A percentile compares a stretch with the other conserved stretches of the same genome.
These are phyloP conservation scores for Clarireedia paspali DNA, from an alignment of 2,329 filamentous ascomycete species.

Conservation along the genomic window DNA sequence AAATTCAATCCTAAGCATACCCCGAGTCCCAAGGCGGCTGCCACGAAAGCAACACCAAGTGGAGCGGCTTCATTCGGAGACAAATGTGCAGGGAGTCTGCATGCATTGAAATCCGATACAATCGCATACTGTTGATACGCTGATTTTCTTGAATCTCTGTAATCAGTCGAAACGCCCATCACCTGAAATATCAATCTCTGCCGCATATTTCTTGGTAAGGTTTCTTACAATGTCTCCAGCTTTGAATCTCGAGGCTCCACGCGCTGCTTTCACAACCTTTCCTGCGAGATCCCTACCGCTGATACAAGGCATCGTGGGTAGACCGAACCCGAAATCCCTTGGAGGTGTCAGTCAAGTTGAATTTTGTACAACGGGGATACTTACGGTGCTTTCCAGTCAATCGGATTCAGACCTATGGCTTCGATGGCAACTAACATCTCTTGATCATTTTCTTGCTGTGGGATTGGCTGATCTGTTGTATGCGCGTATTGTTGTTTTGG, in stretches of 20 bases:
- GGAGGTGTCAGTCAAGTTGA: neutral
- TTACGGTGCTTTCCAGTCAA: constrained; percentile 74
- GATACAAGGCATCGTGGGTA: constrained; percentile 26
- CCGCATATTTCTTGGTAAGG: constrained; percentile 19
- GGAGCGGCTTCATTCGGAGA: constrained; percentile 20
- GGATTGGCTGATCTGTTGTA: constrained; percentile 38
- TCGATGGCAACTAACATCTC: constrained; percentile 56
- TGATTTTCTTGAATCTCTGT: constrained; percentile 26
- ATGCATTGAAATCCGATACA: constrained; percentile 27
- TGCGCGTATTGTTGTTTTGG: constrained; percentile 43
- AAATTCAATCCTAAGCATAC: constrained; percentile 66
- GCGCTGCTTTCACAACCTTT: constrained; percentile 44
- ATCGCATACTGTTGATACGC: constrained; percentile 45
- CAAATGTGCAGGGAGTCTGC: constrained; percentile 20
- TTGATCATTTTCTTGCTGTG: constrained; percentile 43
- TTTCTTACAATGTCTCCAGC: constrained; percentile 44
- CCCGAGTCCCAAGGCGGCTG: constrained; percentile 57
- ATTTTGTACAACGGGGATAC: constrained; percentile 47
- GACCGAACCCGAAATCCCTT: constrained; percentile 28
- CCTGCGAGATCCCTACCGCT: constrained; percentile 52
- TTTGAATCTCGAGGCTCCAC: constrained; percentile 39
- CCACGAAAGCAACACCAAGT: constrained; percentile 39
- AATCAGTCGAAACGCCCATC: constrained; percentile 27
- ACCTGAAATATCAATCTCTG: constrained; percentile 26
- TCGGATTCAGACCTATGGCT: constrained; percentile 60